Percentiles rank a stretch among this genome's conserved stretches.
Conservation (phyloP, 495 filamentous ascomycete genomes). For the Trichocladium uniseriatum region DNA sequence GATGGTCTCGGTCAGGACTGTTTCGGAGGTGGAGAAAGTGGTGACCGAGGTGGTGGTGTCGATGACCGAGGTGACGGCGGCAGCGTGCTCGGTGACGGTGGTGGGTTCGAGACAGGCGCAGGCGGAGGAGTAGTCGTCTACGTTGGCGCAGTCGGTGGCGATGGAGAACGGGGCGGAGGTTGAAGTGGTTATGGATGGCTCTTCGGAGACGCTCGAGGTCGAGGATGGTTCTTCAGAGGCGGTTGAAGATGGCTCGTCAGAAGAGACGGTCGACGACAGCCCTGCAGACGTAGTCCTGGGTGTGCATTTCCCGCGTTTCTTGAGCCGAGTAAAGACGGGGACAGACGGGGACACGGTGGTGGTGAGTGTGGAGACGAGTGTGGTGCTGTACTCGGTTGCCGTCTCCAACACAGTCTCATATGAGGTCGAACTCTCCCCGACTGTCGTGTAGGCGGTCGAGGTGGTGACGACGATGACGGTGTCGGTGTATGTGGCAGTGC, state of each 20-base stretch:
- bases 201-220: too few relatives aligned
- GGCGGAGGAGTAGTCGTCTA: background rate
- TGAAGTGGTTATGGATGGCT: background rate
- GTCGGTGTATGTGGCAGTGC: background rate
- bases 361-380: background rate
- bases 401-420: background rate
- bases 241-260: too few relatives aligned
- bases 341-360: background rate
- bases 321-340: too few relatives aligned
- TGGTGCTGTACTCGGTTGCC: constrained; percentile 1
- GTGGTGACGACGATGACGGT: constrained; percentile 5
- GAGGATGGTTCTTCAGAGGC: too few relatives aligned
- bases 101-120: too few relatives aligned
- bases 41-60: too few relatives aligned
- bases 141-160: background rate
- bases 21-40: too few relatives aligned
- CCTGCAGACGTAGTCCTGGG: background rate
- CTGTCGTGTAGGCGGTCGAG: background rate
- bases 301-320: background rate
- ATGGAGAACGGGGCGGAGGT: background rate
- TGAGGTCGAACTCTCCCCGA: background rate
- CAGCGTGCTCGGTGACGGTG: too few relatives aligned
- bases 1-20: too few relatives aligned
- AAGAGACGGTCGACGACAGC: too few relatives aligned
- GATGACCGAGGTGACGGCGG: too few relatives aligned